These are phyloP conservation scores for Waltergamsia citrina DNA, from an alignment of 2,329 filamentous ascomycete genomes.

Conservation along the genomic window DNA sequence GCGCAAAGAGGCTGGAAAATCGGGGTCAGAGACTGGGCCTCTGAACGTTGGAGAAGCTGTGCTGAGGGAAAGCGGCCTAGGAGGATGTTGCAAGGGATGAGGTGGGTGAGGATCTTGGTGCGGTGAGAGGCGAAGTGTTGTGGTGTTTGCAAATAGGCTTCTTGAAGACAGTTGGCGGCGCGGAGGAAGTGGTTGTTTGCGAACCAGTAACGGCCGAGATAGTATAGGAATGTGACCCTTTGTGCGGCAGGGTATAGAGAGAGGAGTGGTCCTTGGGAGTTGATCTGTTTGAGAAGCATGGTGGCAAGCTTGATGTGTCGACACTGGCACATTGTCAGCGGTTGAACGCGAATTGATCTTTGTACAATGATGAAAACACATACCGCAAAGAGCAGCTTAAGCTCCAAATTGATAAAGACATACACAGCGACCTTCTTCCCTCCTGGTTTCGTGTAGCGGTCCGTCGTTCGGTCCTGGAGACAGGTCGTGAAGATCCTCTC, in stretches of 20 bases:
- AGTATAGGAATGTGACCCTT: constrained; percentile 88
- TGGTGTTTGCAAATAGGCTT: constrained; percentile 66
- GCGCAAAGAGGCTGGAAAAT: constrained; percentile 66
- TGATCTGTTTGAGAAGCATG: constrained; percentile 84
- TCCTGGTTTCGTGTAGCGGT: constrained; percentile 58
- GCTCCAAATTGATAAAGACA: constrained; percentile 80
- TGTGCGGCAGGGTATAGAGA: constrained; percentile 76
- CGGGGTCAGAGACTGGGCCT: constrained; percentile 46
- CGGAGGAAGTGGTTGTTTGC: constrained; percentile 75
- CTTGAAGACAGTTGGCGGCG: constrained; percentile 64
- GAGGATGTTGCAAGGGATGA: constrained; percentile 75
- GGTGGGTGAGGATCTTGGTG: constrained; percentile 70
- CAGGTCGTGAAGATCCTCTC: constrained; percentile 89
- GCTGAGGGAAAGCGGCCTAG: constrained; percentile 73
- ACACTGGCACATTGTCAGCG: constrained; percentile 49
- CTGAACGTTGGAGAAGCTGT: constrained; percentile 55
- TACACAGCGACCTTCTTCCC: constrained; percentile 86
- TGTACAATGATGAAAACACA: neutral
- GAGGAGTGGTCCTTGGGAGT: constrained; percentile 71
- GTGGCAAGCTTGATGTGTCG: constrained; percentile 75
- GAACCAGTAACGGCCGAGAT: constrained; percentile 84
- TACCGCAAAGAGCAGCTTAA: constrained; percentile 80
- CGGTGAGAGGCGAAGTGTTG: constrained; percentile 60
- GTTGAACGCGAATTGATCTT: no score
- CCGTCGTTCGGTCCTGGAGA: constrained; percentile 67